Conservation (phyloP, 805 yeast species). For the Pichia pseudocactophila region DNA sequence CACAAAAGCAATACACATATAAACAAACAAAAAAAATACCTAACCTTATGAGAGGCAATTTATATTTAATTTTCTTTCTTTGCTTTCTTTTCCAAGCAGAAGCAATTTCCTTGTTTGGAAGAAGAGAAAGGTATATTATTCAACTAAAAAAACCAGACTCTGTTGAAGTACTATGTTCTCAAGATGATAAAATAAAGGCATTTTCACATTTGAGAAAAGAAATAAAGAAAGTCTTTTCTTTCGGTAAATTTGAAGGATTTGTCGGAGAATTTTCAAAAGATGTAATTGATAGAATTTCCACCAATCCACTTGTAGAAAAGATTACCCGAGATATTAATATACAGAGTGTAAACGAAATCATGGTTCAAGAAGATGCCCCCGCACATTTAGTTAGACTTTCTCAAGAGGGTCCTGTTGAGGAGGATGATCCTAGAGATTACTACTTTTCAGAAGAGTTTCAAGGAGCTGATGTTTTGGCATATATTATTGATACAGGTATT, state of each 20-base stretch:
- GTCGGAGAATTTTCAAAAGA: constrained; percentile 50
- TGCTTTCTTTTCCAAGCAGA: not conserved
- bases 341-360: constrained; percentile 41
- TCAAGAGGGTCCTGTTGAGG: constrained; percentile 29
- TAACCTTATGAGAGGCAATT: not conserved
- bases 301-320: constrained; percentile 57
- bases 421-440: constrained; percentile 31
- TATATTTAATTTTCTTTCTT: not conserved
- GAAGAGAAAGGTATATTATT: constrained; percentile 33
- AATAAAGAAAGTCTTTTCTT: constrained; percentile 45
- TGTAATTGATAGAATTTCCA: constrained; percentile 37
- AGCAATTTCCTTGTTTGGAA: constrained; percentile 8
- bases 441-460: constrained; percentile 35
- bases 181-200: constrained; percentile 29
- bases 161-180: constrained; percentile 38
- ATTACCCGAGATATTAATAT: constrained; percentile 60
- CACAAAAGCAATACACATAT: no score
- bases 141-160: constrained; percentile 43
- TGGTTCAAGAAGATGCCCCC: constrained; percentile 31
- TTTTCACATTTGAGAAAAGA: constrained; percentile 37
- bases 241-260: constrained; percentile 67
- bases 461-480: constrained; percentile 62
- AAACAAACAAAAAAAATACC: no score
- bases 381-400: constrained; percentile 58
- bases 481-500: constrained; percentile 84